Evolutionary conservation across 495 filamentous ascomycete genomes (phyloP), one percentile per base, ranked within the genome.

Genomic region (Xylaria sp.): DNA sequence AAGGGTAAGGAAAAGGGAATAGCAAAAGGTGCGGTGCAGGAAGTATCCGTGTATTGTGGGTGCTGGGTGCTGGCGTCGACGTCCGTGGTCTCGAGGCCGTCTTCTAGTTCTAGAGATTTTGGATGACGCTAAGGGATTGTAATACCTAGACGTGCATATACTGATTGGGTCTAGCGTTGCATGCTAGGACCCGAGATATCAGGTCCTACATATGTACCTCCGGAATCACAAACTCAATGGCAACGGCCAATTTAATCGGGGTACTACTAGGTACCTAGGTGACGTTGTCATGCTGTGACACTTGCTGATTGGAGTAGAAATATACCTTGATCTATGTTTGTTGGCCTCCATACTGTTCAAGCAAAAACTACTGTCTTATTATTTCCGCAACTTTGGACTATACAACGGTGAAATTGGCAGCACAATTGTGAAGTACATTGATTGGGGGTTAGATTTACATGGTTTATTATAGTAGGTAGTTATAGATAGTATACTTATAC

Each of bases 111-210:
- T 8, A 31, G 50, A 37, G 9, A 9, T 68, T 68, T 68, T 35
- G 53, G 17, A 62, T 61, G 43, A 41, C 67, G 67, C 67, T 11
- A 69, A 44, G 57, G 21, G 7, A 41, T 17, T n/a, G 3, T 4
- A 1, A 1, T 6, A 29, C 11, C 33, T 5, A 44, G 24, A 19
- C 55, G 15, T 46, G 40, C 67, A 69, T 61, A 46, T 35, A 24
- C 67, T 12, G 67, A 69, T 69, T n/a, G 9, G 67, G 67, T 48
- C 67, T 69, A 69, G 67, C 66, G 52, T 46, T 46, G 26, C 44
- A 15, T 26, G 14, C 40, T 57, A 52, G 62, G 7, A 64, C 41
- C 35, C 19, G 41, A 59, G 31, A 37, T 6, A 59, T 59, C 17
- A 59, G 19, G 57, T 59, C 33, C 53, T 21, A n/a, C n/a, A n/a